A percentile compares a stretch with the other conserved stretches of the same genome.
Evolutionary conservation across 768 basidiomycete species (phyloP).

Genomic region (Melanogaster broomeanus): DNA sequence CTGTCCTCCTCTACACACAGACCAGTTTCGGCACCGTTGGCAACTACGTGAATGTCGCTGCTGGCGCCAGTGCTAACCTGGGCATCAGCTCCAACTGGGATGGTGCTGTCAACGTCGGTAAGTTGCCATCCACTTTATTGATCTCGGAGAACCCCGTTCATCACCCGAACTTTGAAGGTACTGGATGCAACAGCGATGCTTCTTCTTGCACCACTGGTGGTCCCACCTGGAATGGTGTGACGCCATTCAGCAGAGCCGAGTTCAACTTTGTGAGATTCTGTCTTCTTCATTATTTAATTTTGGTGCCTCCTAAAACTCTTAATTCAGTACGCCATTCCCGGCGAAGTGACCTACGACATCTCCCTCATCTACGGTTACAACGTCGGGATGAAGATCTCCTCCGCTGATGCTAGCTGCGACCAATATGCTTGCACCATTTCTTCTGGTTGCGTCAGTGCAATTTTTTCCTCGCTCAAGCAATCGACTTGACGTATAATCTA

Average conservation of each 20-base stretch:
- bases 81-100: slow-evolving; percentile 34
- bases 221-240: slow-evolving; percentile 30
- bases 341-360: slow-evolving; percentile 33
- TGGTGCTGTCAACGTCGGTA: slow-evolving; percentile 32
- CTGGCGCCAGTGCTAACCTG: slow-evolving; percentile 26
- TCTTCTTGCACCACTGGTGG: slow-evolving; percentile 30
- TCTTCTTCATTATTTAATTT: neutral
- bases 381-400: slow-evolving; percentile 36
- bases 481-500: slow-evolving; percentile 2
- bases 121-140: neutral
- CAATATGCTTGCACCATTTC: slow-evolving; percentile 31
- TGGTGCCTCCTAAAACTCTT: neutral
- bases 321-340: slow-evolving; percentile 23
- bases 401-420: slow-evolving; percentile 24
- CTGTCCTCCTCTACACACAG: slow-evolving; percentile 32
- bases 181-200: slow-evolving; percentile 25
- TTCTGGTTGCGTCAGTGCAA: slow-evolving; percentile 30
- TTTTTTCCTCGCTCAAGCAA: neutral
- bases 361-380: slow-evolving; percentile 37
- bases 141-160: slow-evolving; percentile 3
- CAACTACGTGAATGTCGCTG: slow-evolving; percentile 26
- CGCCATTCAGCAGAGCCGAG: slow-evolving; percentile 34
- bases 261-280: slow-evolving; percentile 30
- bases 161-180: slow-evolving; percentile 17
- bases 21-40: slow-evolving; percentile 27